phyloP scores from a whole-genome alignment of 768 basidiomycete species.

The Podaxis sp. region DNA sequence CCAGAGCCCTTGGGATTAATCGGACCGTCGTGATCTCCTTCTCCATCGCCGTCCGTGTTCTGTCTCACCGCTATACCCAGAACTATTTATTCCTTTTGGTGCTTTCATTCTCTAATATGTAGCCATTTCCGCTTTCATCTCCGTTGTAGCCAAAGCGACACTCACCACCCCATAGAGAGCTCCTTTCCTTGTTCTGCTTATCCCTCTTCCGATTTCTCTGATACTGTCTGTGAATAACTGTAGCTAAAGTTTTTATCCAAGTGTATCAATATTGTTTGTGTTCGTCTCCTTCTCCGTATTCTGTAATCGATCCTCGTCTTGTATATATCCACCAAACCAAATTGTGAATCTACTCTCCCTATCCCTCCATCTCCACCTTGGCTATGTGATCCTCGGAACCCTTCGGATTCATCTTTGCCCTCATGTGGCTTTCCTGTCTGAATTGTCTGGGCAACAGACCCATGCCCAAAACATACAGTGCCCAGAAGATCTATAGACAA shows the following conservation, averaged over 20 bases:
- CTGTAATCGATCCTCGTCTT: not conserved
- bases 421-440: constrained; percentile 29
- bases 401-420: constrained; percentile 11
- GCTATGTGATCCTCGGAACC: constrained; percentile 15
- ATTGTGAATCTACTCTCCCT: not conserved
- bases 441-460: constrained; percentile 42
- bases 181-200: not conserved
- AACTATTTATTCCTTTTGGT: constrained; percentile 7
- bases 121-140: constrained; percentile 5
- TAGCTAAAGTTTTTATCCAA: constrained; percentile 5
- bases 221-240: constrained; percentile 4
- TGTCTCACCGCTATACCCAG: constrained; percentile 2
- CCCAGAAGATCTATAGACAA: constrained; percentile 40
- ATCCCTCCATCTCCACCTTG: not conserved
- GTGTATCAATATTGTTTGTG: constrained; percentile 13
- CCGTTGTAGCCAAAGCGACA: constrained; percentile 7
- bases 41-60: not conserved
- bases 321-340: constrained; percentile 5
- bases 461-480: constrained; percentile 37
- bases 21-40: not conserved
- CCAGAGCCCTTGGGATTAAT: not conserved
- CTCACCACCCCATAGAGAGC: not conserved
- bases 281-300: not conserved
- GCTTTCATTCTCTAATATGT: constrained; percentile 8
- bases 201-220: not conserved